Conservation (phyloP, 2,329 filamentous ascomycete species). For the Coniochaeta sp. region DNA sequence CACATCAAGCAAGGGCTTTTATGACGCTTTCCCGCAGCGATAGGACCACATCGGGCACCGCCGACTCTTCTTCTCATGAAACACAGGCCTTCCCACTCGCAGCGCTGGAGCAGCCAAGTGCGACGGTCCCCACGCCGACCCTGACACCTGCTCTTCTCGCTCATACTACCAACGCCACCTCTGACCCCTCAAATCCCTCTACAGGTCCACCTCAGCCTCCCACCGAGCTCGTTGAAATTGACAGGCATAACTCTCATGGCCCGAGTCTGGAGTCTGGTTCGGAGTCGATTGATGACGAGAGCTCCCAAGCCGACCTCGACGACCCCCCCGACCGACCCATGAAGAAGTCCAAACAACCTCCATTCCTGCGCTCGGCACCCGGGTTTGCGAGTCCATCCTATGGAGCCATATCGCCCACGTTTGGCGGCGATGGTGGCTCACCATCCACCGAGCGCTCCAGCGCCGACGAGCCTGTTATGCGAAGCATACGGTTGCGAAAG, state of each 20-base stretch:
- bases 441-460: conserved; percentile 4
- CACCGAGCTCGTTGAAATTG: conserved; percentile 2
- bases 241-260: conserved; percentile 13
- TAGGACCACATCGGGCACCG: conserved; percentile 2
- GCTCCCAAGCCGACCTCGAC: conserved; percentile 1
- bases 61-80: conserved; percentile 3
- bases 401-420: conserved; percentile 19
- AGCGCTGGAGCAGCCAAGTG: conserved; percentile 8
- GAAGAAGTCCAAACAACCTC: conserved; percentile 18
- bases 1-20: background rate
- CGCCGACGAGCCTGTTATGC: conserved; percentile 1
- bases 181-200: background rate
- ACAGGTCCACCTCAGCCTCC: conserved; percentile 3
- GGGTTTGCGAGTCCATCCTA: conserved; percentile 23
- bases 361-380: conserved; percentile 21
- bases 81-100: conserved; percentile 11
- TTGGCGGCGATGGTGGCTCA: background rate
- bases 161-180: background rate
- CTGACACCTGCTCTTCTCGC: conserved; percentile 1
- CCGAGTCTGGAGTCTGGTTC: conserved; percentile 9
- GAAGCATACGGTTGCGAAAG: background rate
- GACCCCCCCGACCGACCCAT: background rate
- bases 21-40: conserved; percentile 11
- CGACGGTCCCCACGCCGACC: conserved; percentile 8
- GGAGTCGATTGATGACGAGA: conserved; percentile 11